These are phyloP conservation scores for Globisporangium heterothallicum DNA, from an alignment of 352 stramenopile genomes.

Conservation along the genomic window DNA sequence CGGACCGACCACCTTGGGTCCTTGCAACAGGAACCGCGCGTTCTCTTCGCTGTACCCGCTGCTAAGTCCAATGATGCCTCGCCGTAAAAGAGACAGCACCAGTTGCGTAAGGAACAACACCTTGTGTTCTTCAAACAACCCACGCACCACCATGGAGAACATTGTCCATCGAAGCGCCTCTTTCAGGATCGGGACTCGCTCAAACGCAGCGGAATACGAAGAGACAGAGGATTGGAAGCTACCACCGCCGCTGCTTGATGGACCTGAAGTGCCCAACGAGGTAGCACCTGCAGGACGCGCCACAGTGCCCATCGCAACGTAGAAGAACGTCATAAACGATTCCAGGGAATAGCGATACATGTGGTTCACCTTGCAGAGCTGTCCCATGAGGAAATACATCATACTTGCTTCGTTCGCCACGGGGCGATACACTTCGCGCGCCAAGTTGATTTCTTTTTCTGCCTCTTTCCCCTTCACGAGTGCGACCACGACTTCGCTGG, in stretches of 20 bases:
- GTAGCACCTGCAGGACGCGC: slow-evolving; percentile 9
- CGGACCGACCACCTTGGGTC: slow-evolving; percentile 47
- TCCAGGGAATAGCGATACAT: slow-evolving; percentile 95
- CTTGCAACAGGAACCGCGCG: slow-evolving; percentile 76
- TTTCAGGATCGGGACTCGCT: slow-evolving; percentile 60
- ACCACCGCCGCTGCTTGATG: neutral
- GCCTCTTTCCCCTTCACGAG: slow-evolving; percentile 82
- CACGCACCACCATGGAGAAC: slow-evolving; percentile 86
- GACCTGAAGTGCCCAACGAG: neutral
- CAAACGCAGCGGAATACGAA: slow-evolving; percentile 32
- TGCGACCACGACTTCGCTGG: slow-evolving; percentile 80
- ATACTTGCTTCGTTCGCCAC: slow-evolving; percentile 87
- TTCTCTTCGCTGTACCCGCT: slow-evolving; percentile 76
- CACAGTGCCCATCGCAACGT: slow-evolving; percentile 71
- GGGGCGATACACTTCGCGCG: slow-evolving; percentile 86
- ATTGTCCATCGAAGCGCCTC: slow-evolving; percentile 82
- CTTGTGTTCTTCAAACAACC: slow-evolving; percentile 91
- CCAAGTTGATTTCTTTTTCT: slow-evolving; percentile 89
- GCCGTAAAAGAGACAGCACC: slow-evolving; percentile 75
- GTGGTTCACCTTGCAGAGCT: slow-evolving; percentile 87
- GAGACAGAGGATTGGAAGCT: slow-evolving; percentile 20
- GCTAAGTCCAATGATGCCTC: slow-evolving; percentile 43
- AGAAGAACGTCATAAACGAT: slow-evolving; percentile 87
- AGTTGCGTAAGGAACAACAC: slow-evolving; percentile 88
- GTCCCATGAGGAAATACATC: slow-evolving; percentile 91